These are phyloP conservation scores for Sphagnum contortum DNA, from an alignment of 225 moss, liverwort and hornwort genomes.

Conservation along the genomic window DNA sequence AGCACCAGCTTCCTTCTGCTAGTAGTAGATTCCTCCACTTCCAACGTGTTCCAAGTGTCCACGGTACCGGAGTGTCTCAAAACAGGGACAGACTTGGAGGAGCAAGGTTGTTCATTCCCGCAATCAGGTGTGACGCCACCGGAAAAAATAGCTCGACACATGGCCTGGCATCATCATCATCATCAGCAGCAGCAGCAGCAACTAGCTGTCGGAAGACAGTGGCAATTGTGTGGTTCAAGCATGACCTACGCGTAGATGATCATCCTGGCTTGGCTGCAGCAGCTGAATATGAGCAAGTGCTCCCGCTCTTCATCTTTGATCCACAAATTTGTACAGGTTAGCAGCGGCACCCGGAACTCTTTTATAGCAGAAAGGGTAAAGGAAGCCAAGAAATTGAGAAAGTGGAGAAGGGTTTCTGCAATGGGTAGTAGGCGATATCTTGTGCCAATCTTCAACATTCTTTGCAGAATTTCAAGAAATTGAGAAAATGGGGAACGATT, in stretches of 20 bases:
- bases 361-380: background rate
- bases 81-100: too few relatives aligned
- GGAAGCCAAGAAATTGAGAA: background rate
- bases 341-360: slow-evolving; percentile 2
- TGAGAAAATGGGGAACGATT: background rate
- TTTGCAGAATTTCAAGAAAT: background rate
- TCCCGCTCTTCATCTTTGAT: slow-evolving; percentile 86
- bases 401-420: background rate
- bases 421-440: too few relatives aligned
- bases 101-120: too few relatives aligned
- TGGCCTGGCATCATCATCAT: too few relatives aligned
- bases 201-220: slow-evolving; percentile 7
- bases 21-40: too few relatives aligned
- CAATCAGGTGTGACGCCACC: too few relatives aligned
- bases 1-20: too few relatives aligned
- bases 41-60: too few relatives aligned
- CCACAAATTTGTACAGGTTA: slow-evolving; percentile 65
- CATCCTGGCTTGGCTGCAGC: slow-evolving; percentile 80
- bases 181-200: too few relatives aligned
- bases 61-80: too few relatives aligned
- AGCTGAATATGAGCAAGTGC: slow-evolving; percentile 39
- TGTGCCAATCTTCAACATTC: too few relatives aligned
- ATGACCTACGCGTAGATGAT: slow-evolving; percentile 86
- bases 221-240: slow-evolving; percentile 97
- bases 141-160: too few relatives aligned